A percentile compares a stretch with the other conserved stretches of the same genome.
Conservation (phyloP, 495 filamentous ascomycete genomes). For the Podospora bellae-mahoneyi region DNA sequence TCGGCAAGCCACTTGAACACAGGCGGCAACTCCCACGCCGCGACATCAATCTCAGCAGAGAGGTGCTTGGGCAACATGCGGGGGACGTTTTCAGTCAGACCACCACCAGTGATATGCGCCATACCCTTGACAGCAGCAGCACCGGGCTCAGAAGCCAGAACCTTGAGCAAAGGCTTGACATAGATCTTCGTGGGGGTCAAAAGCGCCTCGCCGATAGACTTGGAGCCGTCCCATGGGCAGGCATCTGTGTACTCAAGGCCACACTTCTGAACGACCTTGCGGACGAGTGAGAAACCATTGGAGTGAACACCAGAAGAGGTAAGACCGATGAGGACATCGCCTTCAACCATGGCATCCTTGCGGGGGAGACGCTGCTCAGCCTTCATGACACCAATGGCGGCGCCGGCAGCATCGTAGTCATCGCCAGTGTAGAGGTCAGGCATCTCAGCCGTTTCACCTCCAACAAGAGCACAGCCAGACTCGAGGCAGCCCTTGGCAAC, state of each 20-base stretch:
- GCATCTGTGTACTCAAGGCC: constrained; percentile 64
- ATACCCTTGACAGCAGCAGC: constrained; percentile 68
- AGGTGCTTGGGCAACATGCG: constrained; percentile 79
- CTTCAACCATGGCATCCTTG: constrained; percentile 67
- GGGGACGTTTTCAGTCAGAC: constrained; percentile 86
- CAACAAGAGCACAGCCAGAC: constrained; percentile 82
- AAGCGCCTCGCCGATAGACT: constrained; percentile 66
- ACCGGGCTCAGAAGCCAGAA: constrained; percentile 40
- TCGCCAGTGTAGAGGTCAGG: constrained; percentile 80
- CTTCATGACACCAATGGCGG: constrained; percentile 76
- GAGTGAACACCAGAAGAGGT: constrained; percentile 83
- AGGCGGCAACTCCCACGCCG: constrained; percentile 63
- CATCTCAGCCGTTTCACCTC: constrained; percentile 98
- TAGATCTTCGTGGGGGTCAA: constrained; percentile 80
- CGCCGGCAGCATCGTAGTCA: constrained; percentile 87
- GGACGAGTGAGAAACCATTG: constrained; percentile 92
- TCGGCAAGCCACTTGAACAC: constrained; percentile 83
- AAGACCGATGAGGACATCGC: constrained; percentile 82
- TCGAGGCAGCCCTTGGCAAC: constrained; percentile 80
- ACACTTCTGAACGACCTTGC: constrained; percentile 72
- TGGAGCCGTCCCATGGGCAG: constrained; percentile 64
- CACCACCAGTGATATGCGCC: constrained; percentile 94
- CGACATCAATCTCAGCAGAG: constrained; percentile 71
- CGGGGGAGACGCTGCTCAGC: constrained; percentile 68
- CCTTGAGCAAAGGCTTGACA: constrained; percentile 66